Base-by-base conservation (phyloP, 2,329 filamentous ascomycete genomes). In the Purpureocillium takamizusanense region DNA sequence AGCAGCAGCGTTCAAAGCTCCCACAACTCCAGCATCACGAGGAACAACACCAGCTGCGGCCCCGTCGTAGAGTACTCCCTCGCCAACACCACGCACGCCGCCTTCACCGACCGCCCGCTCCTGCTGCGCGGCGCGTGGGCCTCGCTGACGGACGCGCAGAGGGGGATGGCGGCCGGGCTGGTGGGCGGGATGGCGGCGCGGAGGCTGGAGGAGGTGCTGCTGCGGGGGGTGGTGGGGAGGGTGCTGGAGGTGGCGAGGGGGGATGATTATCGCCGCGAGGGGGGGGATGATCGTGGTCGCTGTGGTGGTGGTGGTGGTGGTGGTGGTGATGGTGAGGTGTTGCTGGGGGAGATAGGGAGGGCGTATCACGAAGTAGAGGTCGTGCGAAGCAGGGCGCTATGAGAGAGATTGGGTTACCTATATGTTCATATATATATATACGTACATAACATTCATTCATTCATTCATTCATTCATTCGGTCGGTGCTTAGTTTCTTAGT, bases 91-190 rank as follows among this genome's bases (percentile, higher is more conserved):
- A 37, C 45, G 1, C 59, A 63, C 14, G 55, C 51, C 0, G 53
- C 55, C 0, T 63, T 54, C 27, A 57, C 55, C 0, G 60, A 63
- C 31, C 46, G 51, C 1, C 52, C 59, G 11, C 37, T 48, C 7
- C 15, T 61, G 5, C 28, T 60, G 13, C 44, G 39, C 8, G 48
- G 21, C 21, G 21, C 21, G 21, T 61, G 1, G 33, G 37, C 11
- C 34, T 61, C 0, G 47, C 55, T 0, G 41, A 35, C 1, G 38
- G 40, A 1, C 33, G n/a, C n/a, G n/a, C n/a, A 25, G 1, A 38
- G 35, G 36, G 7, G 36, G 12, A 31, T 37, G 4, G n/a, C 48
- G 5, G 43, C 36, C 30, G 8, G n/a, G n/a, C 17, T 38, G 25
- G 17, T 53, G n/a, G 46, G 48, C 2, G 47, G 35, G 18, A 35